Conservation (phyloP, 164 flowering plant species). For the Vitis amurensis region DNA sequence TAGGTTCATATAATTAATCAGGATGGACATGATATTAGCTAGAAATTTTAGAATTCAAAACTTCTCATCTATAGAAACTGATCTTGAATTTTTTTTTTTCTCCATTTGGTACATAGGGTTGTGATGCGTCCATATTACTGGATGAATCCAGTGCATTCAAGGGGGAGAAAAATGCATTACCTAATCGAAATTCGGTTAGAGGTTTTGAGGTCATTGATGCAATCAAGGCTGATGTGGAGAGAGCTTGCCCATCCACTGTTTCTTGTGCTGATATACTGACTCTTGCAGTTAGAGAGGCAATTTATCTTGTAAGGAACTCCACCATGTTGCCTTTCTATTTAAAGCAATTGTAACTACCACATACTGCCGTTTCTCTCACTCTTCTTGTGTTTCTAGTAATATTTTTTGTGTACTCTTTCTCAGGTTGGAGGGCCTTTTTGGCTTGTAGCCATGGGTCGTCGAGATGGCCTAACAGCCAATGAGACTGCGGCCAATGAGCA, state of each 20-base stretch:
- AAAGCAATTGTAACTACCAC: too few relatives aligned
- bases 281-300: constrained; percentile 49
- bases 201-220: constrained; percentile 57
- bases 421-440: constrained; percentile 56
- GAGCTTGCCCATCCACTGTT: constrained; percentile 50
- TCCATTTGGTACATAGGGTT: constrained; percentile 31
- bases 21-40: background rate
- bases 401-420: background rate
- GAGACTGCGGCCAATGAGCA: constrained; percentile 38
- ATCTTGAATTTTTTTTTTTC: background rate
- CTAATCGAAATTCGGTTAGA: constrained; percentile 46
- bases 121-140: constrained; percentile 55
- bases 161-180: constrained; percentile 54
- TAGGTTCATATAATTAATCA: background rate
- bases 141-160: constrained; percentile 36
- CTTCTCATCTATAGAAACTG: background rate
- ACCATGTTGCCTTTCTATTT: too few relatives aligned
- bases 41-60: background rate
- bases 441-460: constrained; percentile 50
- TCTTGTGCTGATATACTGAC: constrained; percentile 57
- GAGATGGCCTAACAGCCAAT: constrained; percentile 56
- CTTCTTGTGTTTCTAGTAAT: background rate
- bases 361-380: too few relatives aligned
- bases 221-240: constrained; percentile 50
- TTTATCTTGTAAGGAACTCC: constrained; percentile 35